Evolutionary conservation across 1,284 basidiomycete species (phyloP).

Genomic region (Blastosporella zonata): DNA sequence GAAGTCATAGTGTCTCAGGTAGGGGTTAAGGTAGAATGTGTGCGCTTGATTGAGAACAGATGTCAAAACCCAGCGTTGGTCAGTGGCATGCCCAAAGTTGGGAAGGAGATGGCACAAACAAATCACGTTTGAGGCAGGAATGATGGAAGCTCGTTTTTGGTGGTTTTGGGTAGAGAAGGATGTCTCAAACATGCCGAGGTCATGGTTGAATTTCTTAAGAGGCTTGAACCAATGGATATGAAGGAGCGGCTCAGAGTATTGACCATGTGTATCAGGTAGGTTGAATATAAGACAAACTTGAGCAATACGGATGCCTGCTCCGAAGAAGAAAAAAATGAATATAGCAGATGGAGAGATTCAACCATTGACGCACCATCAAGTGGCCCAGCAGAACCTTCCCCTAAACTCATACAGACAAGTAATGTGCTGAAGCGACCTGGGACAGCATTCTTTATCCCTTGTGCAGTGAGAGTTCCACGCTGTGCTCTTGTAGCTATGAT

Average conservation of each 20-base stretch:
- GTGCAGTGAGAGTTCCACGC: not conserved
- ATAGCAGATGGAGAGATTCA: too few relatives aligned
- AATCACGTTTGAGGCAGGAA: conserved; percentile 15
- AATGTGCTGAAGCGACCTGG: conserved; percentile 11
- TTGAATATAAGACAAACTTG: conserved; percentile 12
- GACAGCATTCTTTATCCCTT: conserved; percentile 7
- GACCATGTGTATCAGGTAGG: not conserved
- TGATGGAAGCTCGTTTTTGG: conserved; percentile 14
- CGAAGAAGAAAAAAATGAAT: not conserved
- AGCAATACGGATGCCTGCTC: conserved; percentile 1
- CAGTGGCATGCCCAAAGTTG: conserved; percentile 14
- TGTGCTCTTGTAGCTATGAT: conserved; percentile 5
- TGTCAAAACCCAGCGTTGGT: conserved; percentile 12
- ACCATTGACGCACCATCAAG: conserved; percentile 4
- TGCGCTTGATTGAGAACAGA: conserved; percentile 13
- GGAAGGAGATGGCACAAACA: conserved; percentile 17
- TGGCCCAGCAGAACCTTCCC: not conserved
- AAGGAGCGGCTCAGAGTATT: conserved; percentile 3
- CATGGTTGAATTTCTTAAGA: not conserved
- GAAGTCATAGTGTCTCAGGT: conserved; percentile 23
- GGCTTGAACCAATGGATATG: conserved; percentile 13
- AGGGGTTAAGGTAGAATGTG: conserved; percentile 20
- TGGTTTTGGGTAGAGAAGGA: conserved; percentile 15
- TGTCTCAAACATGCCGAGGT: conserved; percentile 4
- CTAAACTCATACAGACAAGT: not conserved